Percentiles rank a stretch among this genome's conserved stretches.
Evolutionary conservation across 805 yeast genomes (phyloP).

Genomic region (Clavispora phyllophila): DNA sequence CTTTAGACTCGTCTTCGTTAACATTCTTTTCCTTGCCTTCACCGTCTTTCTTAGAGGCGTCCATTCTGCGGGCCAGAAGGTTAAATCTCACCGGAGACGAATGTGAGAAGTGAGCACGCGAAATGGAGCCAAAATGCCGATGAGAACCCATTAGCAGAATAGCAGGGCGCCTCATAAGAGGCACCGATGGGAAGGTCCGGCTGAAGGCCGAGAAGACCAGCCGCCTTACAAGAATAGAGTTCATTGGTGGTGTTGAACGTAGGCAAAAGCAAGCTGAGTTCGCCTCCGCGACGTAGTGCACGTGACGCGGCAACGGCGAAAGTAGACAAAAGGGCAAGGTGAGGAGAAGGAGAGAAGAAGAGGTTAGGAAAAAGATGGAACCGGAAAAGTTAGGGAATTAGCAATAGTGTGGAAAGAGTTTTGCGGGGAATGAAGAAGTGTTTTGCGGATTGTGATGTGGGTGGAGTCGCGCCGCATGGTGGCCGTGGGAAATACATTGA

Average conservation of each 20-base stretch:
- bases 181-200: not conserved
- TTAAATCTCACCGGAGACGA: slow-evolving; percentile 1
- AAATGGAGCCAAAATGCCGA: not conserved
- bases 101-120: slow-evolving; percentile 1
- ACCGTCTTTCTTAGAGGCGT: not conserved
- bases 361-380: no score
- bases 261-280: not conserved
- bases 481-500: no score
- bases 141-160: not conserved
- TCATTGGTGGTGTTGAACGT: not conserved
- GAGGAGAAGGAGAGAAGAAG: not conserved
- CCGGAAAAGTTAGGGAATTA: no score
- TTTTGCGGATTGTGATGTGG: no score
- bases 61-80: not conserved
- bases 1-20: not conserved
- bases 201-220: not conserved
- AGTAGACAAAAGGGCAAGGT: not conserved
- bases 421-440: no score
- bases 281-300: not conserved
- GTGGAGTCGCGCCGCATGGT: no score
- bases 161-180: not conserved
- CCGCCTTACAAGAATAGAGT: not conserved
- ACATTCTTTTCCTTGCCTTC: not conserved
- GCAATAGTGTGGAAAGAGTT: no score
- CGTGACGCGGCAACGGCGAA: not conserved